Evolutionary conservation across 2,329 filamentous ascomycete species (phyloP).

Genomic region (Thielaviopsis populi): DNA sequence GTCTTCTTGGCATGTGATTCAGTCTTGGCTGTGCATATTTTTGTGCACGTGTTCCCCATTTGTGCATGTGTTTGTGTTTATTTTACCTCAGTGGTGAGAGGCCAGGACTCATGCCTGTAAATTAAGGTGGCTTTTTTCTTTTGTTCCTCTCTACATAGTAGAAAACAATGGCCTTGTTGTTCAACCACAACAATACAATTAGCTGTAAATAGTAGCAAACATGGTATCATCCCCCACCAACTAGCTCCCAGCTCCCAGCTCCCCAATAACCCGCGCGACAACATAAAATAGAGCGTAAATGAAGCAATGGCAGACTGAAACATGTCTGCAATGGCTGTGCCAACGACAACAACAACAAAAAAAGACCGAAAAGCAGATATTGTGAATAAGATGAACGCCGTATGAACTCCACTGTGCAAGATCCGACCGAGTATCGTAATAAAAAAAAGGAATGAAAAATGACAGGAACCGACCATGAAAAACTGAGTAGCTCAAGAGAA

Average conservation of each 20-base stretch:
- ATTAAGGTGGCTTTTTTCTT: background rate
- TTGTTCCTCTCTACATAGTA: too few relatives aligned
- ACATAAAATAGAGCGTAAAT: background rate
- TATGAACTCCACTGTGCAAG: slow-evolving; percentile 20
- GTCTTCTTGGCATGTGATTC: background rate
- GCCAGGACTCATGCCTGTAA: background rate
- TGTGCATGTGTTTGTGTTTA: too few relatives aligned
- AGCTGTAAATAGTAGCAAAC: background rate
- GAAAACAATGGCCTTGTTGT: background rate
- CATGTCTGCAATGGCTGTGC: background rate
- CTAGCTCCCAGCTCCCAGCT: too few relatives aligned
- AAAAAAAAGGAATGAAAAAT: slow-evolving; percentile 15
- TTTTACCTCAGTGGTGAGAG: background rate
- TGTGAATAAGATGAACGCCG: slow-evolving; percentile 14
- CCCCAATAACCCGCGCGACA: slow-evolving; percentile 15
- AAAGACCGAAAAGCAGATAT: slow-evolving; percentile 17
- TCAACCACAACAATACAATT: background rate
- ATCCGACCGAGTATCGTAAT: slow-evolving; percentile 9
- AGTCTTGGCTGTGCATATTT: background rate
- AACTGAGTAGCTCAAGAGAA: too few relatives aligned
- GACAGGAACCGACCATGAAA: background rate
- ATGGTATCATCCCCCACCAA: slow-evolving; percentile 9
- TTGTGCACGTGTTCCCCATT: too few relatives aligned
- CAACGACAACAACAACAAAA: slow-evolving; percentile 7
- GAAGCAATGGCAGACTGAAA: background rate